phyloP scores from a whole-genome alignment of 768 basidiomycete genomes.

The Boletus subcaerulescens region DNA sequence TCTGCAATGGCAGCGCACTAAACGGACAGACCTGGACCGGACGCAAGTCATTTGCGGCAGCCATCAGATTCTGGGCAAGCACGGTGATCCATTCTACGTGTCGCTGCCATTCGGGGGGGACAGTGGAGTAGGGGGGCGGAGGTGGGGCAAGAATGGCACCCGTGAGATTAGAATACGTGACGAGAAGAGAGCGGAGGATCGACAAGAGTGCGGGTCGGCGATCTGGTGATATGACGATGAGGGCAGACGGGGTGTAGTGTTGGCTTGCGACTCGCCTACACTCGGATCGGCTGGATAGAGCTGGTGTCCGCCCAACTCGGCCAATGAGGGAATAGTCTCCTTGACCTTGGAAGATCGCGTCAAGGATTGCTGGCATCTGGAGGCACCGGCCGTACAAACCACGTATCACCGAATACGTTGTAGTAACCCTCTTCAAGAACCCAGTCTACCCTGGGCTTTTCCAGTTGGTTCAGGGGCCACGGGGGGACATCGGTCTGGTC shows the following conservation, averaged over 20 bases:
- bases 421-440: slow-evolving; percentile 83
- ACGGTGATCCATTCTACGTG: slow-evolving; percentile 80
- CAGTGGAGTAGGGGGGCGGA: slow-evolving; percentile 41
- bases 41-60: slow-evolving; percentile 83
- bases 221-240: slow-evolving; percentile 44
- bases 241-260: background rate
- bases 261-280: slow-evolving; percentile 46
- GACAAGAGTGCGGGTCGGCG: slow-evolving; percentile 71
- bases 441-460: slow-evolving; percentile 90
- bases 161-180: slow-evolving; percentile 75
- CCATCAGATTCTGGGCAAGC: slow-evolving; percentile 84
- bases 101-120: slow-evolving; percentile 67
- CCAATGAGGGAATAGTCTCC: slow-evolving; percentile 78
- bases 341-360: slow-evolving; percentile 56
- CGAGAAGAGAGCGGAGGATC: slow-evolving; percentile 72
- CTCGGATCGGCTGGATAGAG: slow-evolving; percentile 74
- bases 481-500: slow-evolving; percentile 76
- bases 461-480: slow-evolving; percentile 71
- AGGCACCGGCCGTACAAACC: slow-evolving; percentile 63
- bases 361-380: slow-evolving; percentile 10
- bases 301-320: slow-evolving; percentile 75
- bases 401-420: slow-evolving; percentile 82
- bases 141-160: slow-evolving; percentile 67
- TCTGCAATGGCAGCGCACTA: background rate
- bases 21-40: slow-evolving; percentile 68